Conservation (phyloP, 768 basidiomycete genomes). For the Hirschioporus abietinus region DNA sequence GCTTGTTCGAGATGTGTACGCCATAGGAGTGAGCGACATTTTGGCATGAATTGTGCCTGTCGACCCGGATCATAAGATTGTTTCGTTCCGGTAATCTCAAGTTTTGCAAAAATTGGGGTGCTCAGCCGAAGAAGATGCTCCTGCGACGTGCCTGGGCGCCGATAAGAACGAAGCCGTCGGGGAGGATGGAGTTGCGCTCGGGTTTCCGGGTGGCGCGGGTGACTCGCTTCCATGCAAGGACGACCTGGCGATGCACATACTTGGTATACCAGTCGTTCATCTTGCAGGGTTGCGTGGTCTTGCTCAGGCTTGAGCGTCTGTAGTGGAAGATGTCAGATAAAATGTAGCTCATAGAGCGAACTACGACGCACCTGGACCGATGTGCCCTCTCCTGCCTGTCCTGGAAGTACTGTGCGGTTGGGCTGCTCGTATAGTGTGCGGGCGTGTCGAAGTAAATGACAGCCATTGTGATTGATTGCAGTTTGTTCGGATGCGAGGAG, state of each 20-base stretch:
- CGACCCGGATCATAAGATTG: neutral
- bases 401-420: neutral
- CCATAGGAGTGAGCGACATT: neutral
- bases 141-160: constrained; percentile 43
- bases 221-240: constrained; percentile 57
- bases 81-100: neutral
- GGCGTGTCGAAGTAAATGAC: neutral
- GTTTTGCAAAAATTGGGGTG: neutral
- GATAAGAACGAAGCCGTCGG: constrained; percentile 58
- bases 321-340: neutral
- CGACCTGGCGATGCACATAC: constrained; percentile 50
- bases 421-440: neutral
- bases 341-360: neutral
- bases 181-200: constrained; percentile 47
- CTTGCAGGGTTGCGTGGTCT: neutral
- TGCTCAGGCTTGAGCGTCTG: neutral
- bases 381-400: neutral
- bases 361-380: neutral
- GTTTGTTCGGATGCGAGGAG: neutral
- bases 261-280: constrained; percentile 27
- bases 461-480: neutral
- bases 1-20: neutral
- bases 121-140: constrained; percentile 37
- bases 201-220: constrained; percentile 47
- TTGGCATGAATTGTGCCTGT: neutral